These are phyloP conservation scores for Penicillium macrosclerotiorum DNA, from an alignment of 495 filamentous ascomycete genomes.

Conservation along the genomic window DNA sequence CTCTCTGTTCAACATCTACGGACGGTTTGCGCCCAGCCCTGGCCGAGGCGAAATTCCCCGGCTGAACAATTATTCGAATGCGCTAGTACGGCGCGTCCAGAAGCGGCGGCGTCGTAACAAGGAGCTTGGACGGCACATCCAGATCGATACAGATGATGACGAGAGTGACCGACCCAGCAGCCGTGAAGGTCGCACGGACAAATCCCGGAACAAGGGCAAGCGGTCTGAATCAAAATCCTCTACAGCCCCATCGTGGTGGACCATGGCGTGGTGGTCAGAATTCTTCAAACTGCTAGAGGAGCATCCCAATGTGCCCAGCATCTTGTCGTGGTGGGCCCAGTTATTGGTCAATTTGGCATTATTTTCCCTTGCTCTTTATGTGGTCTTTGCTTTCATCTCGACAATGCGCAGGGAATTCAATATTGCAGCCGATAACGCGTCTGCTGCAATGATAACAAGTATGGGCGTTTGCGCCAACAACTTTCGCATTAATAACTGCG, in stretches of 20 bases:
- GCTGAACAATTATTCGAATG: constrained; percentile 51
- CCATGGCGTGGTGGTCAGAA: constrained; percentile 47
- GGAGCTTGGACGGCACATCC: constrained; percentile 42
- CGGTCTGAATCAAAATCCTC: constrained; percentile 2
- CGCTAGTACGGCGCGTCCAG: constrained; percentile 49
- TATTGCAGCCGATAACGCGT: constrained; percentile 61
- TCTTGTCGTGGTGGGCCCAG: constrained; percentile 82
- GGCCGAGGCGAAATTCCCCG: constrained; percentile 59
- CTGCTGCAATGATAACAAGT: constrained; percentile 62
- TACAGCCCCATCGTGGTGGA: too few relatives aligned
- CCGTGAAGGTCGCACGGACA: constrained; percentile 30
- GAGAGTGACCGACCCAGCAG: constrained; percentile 57
- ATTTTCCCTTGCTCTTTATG: constrained; percentile 62
- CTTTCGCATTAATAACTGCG: constrained; percentile 74
- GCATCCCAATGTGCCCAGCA: constrained; percentile 81
- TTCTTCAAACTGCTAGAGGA: constrained; percentile 69
- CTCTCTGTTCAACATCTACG: constrained; percentile 43
- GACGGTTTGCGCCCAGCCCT: constrained; percentile 47
- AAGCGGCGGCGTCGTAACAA: constrained; percentile 52
- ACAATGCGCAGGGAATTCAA: constrained; percentile 76
- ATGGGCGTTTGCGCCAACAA: constrained; percentile 68
- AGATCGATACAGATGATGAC: constrained; percentile 53
- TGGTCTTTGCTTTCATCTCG: constrained; percentile 65
- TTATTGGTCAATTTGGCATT: constrained; percentile 76
- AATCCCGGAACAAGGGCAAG: constrained; percentile 14